phyloP scores from a whole-genome alignment of 768 basidiomycete species.

The Botryobasidium botryosum region DNA sequence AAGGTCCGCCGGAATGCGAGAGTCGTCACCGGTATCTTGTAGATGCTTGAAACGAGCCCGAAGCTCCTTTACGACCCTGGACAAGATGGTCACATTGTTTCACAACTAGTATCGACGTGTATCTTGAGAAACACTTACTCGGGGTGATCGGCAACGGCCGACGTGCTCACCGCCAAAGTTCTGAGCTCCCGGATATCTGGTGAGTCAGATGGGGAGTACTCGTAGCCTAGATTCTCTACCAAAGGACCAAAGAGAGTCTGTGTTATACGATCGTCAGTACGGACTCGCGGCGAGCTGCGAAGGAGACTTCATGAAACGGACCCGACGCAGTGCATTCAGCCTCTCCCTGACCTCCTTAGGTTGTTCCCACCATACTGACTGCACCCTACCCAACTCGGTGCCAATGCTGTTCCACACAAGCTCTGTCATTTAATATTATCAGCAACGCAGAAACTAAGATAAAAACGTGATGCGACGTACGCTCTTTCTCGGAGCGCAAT shows the following conservation, averaged over 20 bases:
- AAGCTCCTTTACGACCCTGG: slow-evolving; percentile 61
- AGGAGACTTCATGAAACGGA: slow-evolving; percentile 18
- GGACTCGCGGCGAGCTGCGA: not conserved
- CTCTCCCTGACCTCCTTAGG: slow-evolving; percentile 29
- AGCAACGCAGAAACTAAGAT: slow-evolving; percentile 7
- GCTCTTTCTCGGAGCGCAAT: slow-evolving; percentile 60
- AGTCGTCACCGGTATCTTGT: slow-evolving; percentile 54
- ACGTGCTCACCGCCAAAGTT: slow-evolving; percentile 47
- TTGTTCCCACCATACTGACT: slow-evolving; percentile 74
- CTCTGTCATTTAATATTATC: slow-evolving; percentile 27
- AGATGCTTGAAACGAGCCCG: slow-evolving; percentile 52
- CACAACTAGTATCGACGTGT: not conserved
- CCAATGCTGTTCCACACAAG: slow-evolving; percentile 67
- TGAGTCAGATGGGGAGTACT: slow-evolving; percentile 46
- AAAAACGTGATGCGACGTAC: slow-evolving; percentile 27
- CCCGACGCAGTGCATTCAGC: slow-evolving; percentile 44
- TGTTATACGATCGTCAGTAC: too few relatives aligned
- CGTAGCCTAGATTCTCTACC: slow-evolving; percentile 62
- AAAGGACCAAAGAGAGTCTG: slow-evolving; percentile 43
- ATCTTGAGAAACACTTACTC: slow-evolving; percentile 12
- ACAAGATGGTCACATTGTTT: slow-evolving; percentile 12
- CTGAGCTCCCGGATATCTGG: slow-evolving; percentile 55
- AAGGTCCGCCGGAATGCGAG: slow-evolving; percentile 66
- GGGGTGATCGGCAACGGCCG: slow-evolving; percentile 30
- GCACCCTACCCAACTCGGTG: slow-evolving; percentile 35